Base-by-base conservation (phyloP, 2,329 filamentous ascomycete genomes). In the Calonectria honghensis region DNA sequence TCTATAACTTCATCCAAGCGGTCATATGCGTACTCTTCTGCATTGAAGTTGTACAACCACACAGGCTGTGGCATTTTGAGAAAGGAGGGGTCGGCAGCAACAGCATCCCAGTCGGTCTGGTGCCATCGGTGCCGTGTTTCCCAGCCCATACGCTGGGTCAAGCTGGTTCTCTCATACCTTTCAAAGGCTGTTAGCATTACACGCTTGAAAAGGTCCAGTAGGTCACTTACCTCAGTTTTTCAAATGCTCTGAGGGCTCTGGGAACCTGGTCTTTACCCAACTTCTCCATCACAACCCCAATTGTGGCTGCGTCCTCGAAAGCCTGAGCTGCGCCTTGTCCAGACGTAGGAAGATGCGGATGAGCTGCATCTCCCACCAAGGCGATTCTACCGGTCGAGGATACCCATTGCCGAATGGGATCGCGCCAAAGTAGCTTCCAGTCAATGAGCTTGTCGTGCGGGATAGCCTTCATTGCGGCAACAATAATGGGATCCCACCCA, bases 321-420 rank as follows among this genome's bases (percentile, higher is more conserved):
- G 68, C 68, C 48, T 70, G 68, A 18, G 68, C 68, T 11, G 68
- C 68, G 18, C 54, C 68, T 64, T 61, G 52, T 20, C 68, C 68
- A 18, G 68, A 70, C 7, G 54, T 70, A 4, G 68, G 37, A 11
- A 70, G 41, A 51, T 63, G 68, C 0, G 54, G 68, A n/a, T 70
- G 68, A 5, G 54, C 68, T 1, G 68, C 41, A 37, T 70, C 68
- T 13, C 68, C 68, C 3, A 63, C 54, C 18, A 70, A 31, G 5
- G 14, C 31, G 29, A 70, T 63, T 13, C 68, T 54, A 1, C 54
- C 68, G 1, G 24, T 51, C 6, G 39, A n/a, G 1, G 68, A 70
- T 29, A 70, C 68, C 68, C 68, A 70, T 45, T 70, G 52, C n/a
- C 52, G 41, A 29, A 70, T 63, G 29, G 68, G 68, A n/a, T 70